Conservation (phyloP, 2,329 filamentous ascomycete genomes). For the Monosporascus sp. region DNA sequence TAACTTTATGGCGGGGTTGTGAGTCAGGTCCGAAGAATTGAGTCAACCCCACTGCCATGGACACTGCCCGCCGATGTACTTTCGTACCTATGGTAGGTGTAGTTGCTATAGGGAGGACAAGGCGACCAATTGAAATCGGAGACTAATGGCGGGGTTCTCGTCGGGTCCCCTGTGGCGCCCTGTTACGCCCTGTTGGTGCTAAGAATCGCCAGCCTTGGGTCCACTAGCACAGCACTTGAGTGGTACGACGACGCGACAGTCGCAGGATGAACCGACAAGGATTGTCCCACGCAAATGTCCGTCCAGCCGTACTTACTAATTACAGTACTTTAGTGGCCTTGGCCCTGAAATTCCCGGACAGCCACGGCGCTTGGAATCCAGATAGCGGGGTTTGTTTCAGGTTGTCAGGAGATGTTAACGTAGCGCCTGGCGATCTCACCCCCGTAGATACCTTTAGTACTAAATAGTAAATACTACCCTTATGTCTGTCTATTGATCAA, state of each 20-base stretch:
- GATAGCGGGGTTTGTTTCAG: neutral
- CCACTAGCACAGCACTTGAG: neutral
- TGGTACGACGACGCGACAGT: neutral
- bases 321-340: neutral
- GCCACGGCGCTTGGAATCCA: neutral
- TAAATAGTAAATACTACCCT: neutral
- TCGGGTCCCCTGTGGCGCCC: neutral
- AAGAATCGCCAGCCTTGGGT: neutral
- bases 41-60: conserved; percentile 1
- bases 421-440: neutral
- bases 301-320: too few relatives aligned
- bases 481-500: neutral
- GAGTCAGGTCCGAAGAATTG: conserved; percentile 9
- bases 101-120: too few relatives aligned
- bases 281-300: neutral
- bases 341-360: neutral
- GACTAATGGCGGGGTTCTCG: neutral
- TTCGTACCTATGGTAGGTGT: neutral
- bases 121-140: neutral
- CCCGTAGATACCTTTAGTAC: neutral
- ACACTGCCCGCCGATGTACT: neutral
- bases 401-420: neutral
- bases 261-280: neutral
- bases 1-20: conserved; percentile 14
- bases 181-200: neutral